Evolutionary conservation across 805 yeast genomes (phyloP), one percentile per base, ranked within the genome.

Genomic region (Kuraishia piskuri): DNA sequence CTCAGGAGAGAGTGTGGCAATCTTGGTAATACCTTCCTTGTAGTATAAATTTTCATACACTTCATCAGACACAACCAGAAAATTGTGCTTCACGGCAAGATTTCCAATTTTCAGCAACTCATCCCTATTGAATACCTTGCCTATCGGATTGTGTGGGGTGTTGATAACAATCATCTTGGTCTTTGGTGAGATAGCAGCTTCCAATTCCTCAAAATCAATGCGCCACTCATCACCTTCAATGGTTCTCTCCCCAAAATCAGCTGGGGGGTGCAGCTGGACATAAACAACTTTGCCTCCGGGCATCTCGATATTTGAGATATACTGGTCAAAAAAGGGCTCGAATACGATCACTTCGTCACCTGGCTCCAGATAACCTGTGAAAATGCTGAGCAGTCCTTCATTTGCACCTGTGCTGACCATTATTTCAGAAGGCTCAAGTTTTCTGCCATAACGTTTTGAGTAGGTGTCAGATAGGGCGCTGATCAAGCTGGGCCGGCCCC

Each of bases 261-360:
- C 67, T 12, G 99, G 98, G 24, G 94, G 94, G 61, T 86, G 84
- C 56, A 94, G 74, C 50, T 90, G 88, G 44, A 89, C 96, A 61
- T 89, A 90, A 49, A 84, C 90, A 26, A 89, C 90, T 63, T 83
- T 88, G 46, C 96, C 99, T 36, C 98, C 98, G 3, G 95, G 83
- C 73, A 94, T 80, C 68, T 90, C 94, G 63, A 94, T 87, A 68
- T 94, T 92, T 53, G 97, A 83, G 58, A 94, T 88, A 69, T 94
- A 94, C 70, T 94, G 99, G 64, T 94, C 99, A 65, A 94, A 94
- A 66, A 90, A 94, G 2, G 99, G 99, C 69, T 92, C 96, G 64
- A 94, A 88, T 12, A 94, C 97, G 66, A 94, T 88, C 24, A 86
- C 99, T 68, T 94, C 99, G 63, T 94, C 99, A 22, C 96, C 97